Base-by-base conservation (phyloP, 2,329 filamentous ascomycete species). In the Colletotrichum sansevieriae region DNA sequence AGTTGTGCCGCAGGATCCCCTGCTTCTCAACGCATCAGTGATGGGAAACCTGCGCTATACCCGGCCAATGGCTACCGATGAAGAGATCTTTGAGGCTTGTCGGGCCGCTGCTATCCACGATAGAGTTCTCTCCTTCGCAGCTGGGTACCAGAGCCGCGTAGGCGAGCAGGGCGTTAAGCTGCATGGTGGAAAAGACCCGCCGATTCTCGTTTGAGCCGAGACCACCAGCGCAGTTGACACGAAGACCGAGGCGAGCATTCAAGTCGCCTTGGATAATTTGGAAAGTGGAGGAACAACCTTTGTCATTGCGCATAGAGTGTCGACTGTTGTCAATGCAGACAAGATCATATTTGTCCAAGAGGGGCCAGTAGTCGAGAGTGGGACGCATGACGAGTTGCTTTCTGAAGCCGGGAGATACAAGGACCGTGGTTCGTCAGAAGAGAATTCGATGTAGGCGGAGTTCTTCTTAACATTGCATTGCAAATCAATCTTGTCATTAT, bases 181-280 rank as follows among this genome's bases (percentile, higher is more conserved):
- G 0, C 92, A 89, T 1, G 92, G 92, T 33, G 92, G 91, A 1
- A 91, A 94, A 52, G 81, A 88, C 49, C 91, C 91, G 0, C 80
- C 83, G 0, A 86, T 94, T 1, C 80, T 94, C 1, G 85, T 94
- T 2, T 81, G 94, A 0, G 92, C 94, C 72, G 92, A 94, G 78
- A 91, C 92, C 0, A 94, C 92, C 0, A 82, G 79, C 22, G 82
- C 82, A 0, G 81, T 93, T 0, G 90, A 93, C 71, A 88, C 88
- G 0, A 85, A 90, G 73, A 88, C 86, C 0, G 91, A 92, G 74
- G 85, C 84, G 65, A 80, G 89, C 1, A 88, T 93, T 4, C 90
- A 92, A 74, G 81, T 80, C 3, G 89, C 90, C 0, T 80, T 93
- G 35, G 76, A 77, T 41, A 80, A 88, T 25, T 77, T 84, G 22